These are phyloP conservation scores for Calophaca sinica DNA, from an alignment of 306 rosid species.

Conservation along the genomic window DNA sequence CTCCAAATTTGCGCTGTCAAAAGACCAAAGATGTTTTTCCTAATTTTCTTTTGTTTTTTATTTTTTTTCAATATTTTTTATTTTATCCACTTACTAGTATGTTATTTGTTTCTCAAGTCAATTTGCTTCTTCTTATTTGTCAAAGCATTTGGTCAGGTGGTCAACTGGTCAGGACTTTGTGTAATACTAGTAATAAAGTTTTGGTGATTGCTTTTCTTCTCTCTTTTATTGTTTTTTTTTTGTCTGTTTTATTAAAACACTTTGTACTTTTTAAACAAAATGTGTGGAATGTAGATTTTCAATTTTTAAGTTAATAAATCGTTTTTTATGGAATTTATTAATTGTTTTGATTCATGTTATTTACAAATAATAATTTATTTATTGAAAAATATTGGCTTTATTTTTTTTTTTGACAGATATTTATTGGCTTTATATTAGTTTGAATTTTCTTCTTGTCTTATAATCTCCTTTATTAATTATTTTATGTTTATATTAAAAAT, in stretches of 20 bases:
- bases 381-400: too few relatives aligned
- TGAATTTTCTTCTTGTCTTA: too few relatives aligned
- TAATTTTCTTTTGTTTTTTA: conserved; percentile 17
- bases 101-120: conserved; percentile 2
- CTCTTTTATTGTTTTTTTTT: background rate
- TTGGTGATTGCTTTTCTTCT: conserved; percentile 19
- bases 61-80: conserved; percentile 1
- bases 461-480: too few relatives aligned
- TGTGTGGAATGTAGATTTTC: too few relatives aligned
- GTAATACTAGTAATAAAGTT: background rate
- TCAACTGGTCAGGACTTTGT: background rate
- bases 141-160: background rate
- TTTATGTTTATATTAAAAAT: too few relatives aligned
- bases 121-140: conserved; percentile 29
- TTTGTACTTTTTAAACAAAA: background rate
- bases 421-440: too few relatives aligned
- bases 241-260: too few relatives aligned
- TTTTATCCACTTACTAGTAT: background rate
- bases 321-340: too few relatives aligned
- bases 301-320: too few relatives aligned
- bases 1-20: conserved; percentile 58
- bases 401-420: too few relatives aligned
- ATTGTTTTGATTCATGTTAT: too few relatives aligned
- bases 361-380: too few relatives aligned
- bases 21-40: background rate